Percentiles rank a stretch among this genome's conserved stretches.
Conservation (phyloP, 2,329 filamentous ascomycete species). For the Fusarium praegraminearum region DNA sequence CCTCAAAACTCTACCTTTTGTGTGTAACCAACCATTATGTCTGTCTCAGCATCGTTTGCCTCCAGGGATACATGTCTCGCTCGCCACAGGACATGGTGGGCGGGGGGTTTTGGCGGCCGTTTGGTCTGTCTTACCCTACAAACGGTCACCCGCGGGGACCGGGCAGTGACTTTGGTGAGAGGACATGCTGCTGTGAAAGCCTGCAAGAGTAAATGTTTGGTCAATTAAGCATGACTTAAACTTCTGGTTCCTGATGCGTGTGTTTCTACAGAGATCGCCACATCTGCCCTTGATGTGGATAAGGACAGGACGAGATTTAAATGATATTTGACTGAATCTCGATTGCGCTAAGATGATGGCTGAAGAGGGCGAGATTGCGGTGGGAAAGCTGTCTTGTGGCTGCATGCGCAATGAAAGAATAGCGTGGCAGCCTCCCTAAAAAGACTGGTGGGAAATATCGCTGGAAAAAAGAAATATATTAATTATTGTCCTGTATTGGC, state of each 20-base stretch:
- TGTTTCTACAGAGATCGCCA: background rate
- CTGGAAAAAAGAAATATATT: background rate
- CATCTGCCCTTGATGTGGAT: background rate
- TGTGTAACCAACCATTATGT: background rate
- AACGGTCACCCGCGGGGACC: background rate
- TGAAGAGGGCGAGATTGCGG: background rate
- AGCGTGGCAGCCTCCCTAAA: background rate
- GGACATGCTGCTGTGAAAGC: background rate
- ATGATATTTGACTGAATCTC: background rate
- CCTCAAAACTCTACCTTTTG: background rate
- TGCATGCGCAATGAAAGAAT: background rate
- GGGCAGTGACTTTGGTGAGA: background rate
- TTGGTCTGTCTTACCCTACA: background rate
- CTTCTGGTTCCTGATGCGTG: background rate
- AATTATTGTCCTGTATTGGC: background rate
- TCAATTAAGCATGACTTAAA: background rate
- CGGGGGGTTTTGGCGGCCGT: background rate
- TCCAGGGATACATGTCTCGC: background rate
- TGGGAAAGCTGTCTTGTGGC: background rate
- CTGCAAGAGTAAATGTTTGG: background rate
- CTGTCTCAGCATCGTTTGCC: background rate
- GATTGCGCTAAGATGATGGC: background rate
- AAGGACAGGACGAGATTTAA: background rate
- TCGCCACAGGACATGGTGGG: background rate
- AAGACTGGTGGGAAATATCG: background rate